These are phyloP conservation scores for Penicillium roqueforti DNA, from an alignment of 495 filamentous ascomycete species.

Conservation along the genomic window DNA sequence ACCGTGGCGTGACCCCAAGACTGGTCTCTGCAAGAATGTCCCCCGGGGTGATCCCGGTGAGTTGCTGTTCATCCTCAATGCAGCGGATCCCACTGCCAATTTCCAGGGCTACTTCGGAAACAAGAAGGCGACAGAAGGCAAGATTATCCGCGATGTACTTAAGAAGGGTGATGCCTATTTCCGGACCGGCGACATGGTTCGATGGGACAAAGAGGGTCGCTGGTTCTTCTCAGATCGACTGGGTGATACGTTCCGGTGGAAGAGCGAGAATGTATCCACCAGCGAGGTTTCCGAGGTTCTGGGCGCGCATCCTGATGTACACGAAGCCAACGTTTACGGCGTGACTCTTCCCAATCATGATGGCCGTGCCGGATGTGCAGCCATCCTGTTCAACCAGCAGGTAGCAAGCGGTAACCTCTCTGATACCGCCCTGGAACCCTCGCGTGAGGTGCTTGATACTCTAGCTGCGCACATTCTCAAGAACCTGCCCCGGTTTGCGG, in stretches of 20 bases:
- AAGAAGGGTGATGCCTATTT: slow-evolving; percentile 82
- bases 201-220: slow-evolving; percentile 64
- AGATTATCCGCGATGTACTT: slow-evolving; percentile 76
- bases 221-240: slow-evolving; percentile 87
- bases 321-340: slow-evolving; percentile 87
- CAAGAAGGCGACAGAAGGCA: slow-evolving; percentile 63
- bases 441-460: slow-evolving; percentile 45
- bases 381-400: slow-evolving; percentile 53
- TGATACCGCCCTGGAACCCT: slow-evolving; percentile 25
- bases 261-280: slow-evolving; percentile 91
- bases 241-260: slow-evolving; percentile 95
- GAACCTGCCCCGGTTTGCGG: slow-evolving; percentile 67
- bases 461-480: slow-evolving; percentile 56
- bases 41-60: slow-evolving; percentile 69
- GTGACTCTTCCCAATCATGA: slow-evolving; percentile 79
- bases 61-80: slow-evolving; percentile 68
- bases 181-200: slow-evolving; percentile 78
- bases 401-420: slow-evolving; percentile 28
- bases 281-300: slow-evolving; percentile 66
- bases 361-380: slow-evolving; percentile 80
- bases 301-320: slow-evolving; percentile 59
- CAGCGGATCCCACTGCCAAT: slow-evolving; percentile 53
- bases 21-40: slow-evolving; percentile 64
- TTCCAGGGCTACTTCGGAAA: slow-evolving; percentile 93
- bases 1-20: slow-evolving; percentile 66